Base-by-base conservation (phyloP, 2,329 filamentous ascomycete species). In the Fusarium mundagurra region DNA sequence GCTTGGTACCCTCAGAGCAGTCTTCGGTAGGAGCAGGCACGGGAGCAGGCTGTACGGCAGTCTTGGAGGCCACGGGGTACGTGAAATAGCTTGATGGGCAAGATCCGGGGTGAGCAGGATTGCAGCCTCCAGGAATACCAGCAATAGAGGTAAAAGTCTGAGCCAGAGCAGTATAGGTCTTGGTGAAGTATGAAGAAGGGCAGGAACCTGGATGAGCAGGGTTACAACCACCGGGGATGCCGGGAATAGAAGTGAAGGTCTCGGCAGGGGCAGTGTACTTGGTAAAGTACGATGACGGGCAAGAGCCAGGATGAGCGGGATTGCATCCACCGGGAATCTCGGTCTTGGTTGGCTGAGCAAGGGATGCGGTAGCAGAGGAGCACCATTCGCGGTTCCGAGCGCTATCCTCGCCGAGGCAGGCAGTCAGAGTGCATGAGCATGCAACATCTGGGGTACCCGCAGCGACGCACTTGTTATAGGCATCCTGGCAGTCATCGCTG, bases 121-220 rank as follows among this genome's bases (percentile, higher is more conserved):
- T 63, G 34, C 72, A 74, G 8, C 68, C 71, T 11, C 61, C 62
- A 3, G 69, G 60, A 1, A 67, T 48, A 8, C 48, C 57, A n/a
- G 71, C 27, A n/a, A 66, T 48, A 0, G 63, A 47, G 4, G 48
- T 64, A 3, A 41, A 39, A 9, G 68, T 61, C 11, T 5, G 2
- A 33, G 47, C 47, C 5, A 29, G 47, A 8, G 47, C 47, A 18
- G 29, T 50, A 7, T n/a, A 33, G 3, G 29, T 50, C 22, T 33
- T 50, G 47, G 47, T n/a, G 12, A 50, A 50, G 47, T 50, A 50
- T 8, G 64, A 57, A 27, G 57, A 65, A 3, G 71, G 67, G 29
- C 71, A 74, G 0, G 69, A 72, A 6, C 65, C 69, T 1, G 71
- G 71, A 9, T 74, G 71, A 16, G 71, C 71, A 10, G 71, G 68